Conservation (phyloP, 2,329 filamentous ascomycete species). For the Colletotrichum sp. region DNA sequence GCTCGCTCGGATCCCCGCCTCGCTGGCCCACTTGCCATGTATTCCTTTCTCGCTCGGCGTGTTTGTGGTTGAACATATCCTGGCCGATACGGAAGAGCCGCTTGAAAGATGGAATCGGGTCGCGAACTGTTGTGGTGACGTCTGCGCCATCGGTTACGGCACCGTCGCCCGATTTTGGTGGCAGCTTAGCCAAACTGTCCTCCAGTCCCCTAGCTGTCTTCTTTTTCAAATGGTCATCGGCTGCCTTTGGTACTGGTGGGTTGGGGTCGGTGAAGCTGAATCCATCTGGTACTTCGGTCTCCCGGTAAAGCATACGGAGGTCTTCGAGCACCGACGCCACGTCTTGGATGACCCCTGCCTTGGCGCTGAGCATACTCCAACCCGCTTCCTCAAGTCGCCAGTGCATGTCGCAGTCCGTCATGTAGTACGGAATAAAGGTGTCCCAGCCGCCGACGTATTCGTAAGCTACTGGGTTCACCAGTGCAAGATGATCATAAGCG, state of each 20-base stretch:
- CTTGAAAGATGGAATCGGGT: constrained; percentile 7
- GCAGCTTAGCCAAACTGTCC: neutral
- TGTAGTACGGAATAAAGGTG: constrained; percentile 62
- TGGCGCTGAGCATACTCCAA: constrained; percentile 42
- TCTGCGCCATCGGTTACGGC: neutral
- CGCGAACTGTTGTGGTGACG: neutral
- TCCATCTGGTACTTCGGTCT: constrained; percentile 33
- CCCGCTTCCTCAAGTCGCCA: constrained; percentile 49
- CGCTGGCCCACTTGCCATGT: constrained; percentile 57
- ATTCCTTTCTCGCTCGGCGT: constrained; percentile 45
- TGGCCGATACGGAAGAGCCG: constrained; percentile 25
- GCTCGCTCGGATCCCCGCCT: constrained; percentile 54
- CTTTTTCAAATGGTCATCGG: neutral
- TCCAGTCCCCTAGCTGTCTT: neutral
- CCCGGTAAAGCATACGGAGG: constrained; percentile 49
- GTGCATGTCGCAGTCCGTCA: constrained; percentile 63
- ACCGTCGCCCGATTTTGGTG: neutral
- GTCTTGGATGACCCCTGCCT: constrained; percentile 49
- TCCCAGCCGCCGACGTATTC: constrained; percentile 61
- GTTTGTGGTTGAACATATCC: constrained; percentile 48
- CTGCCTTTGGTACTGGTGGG: constrained; percentile 25
- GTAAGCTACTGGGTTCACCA: constrained; percentile 59
- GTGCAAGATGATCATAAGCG: constrained; percentile 61
- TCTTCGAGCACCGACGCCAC: constrained; percentile 51
- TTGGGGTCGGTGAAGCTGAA: constrained; percentile 42